These are phyloP conservation scores for Kazachstania martiniae DNA, from an alignment of 805 yeast species.

Conservation along the genomic window DNA sequence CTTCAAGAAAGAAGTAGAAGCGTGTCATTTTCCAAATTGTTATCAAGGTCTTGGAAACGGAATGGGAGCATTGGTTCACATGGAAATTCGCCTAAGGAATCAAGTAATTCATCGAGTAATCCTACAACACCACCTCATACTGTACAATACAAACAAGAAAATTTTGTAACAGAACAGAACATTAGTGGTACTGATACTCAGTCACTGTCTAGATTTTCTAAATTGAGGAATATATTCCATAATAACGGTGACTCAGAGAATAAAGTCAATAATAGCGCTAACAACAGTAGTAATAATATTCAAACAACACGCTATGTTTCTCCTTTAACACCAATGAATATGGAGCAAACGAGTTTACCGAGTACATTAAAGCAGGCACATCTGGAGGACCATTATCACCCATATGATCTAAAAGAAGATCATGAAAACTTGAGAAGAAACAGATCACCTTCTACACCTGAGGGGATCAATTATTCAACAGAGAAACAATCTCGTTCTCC, in stretches of 20 bases:
- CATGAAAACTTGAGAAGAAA: constrained; percentile 4
- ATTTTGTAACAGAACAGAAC: not conserved
- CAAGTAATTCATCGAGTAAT: not conserved
- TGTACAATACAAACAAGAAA: too few relatives aligned
- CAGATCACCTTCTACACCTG: constrained; percentile 18
- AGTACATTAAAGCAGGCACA: constrained; percentile 6
- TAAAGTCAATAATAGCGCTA: not conserved
- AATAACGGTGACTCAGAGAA: not conserved
- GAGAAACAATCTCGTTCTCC: too few relatives aligned
- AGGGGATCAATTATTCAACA: too few relatives aligned
- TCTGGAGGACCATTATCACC: constrained; percentile 8
- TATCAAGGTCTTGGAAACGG: constrained; percentile 10
- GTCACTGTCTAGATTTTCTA: not conserved
- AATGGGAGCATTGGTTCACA: not conserved
- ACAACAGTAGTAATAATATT: constrained; percentile 3
- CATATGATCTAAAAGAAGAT: too few relatives aligned
- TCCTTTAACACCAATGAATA: too few relatives aligned
- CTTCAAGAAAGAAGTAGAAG: constrained; percentile 15
- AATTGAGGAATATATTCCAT: not conserved
- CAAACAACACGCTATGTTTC: too few relatives aligned
- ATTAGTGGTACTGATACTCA: not conserved
- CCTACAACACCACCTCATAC: not conserved
- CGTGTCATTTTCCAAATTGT: constrained; percentile 17
- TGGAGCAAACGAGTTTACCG: not conserved
- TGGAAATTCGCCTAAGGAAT: not conserved